Evolutionary conservation across 2,329 filamentous ascomycete species (phyloP), one percentile per base, ranked within the genome.

Genomic region (Hirsutella minnesotensis): DNA sequence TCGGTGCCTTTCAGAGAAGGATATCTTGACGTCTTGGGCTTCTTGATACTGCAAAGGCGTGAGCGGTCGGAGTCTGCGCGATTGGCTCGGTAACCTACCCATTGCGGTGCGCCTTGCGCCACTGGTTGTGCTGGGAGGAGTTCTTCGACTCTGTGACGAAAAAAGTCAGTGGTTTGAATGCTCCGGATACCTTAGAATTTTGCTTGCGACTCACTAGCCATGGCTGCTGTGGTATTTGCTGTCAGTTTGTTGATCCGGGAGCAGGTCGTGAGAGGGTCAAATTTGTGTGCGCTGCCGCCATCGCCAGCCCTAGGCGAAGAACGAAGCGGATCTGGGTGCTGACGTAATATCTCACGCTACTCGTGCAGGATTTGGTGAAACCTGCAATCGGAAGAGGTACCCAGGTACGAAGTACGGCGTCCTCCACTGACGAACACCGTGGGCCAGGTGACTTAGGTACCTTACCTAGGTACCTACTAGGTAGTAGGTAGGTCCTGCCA

Each of bases 11-110:
- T 95, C 64, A 98, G 83, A 60, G 90, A 96, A 56, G 92, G 92
- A 77, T 98, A 98, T 77, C 92, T 81, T 73, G 89, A 81, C 66
- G 92, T 96, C 82, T 95, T 95, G 56, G 92, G 92, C 85, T 95
- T 96, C 85, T 96, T 96, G 81, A 98, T 98, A 75, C 90, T 95
- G 67, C 36, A n/a, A 39, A 27, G 30, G 8, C 42, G 52, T 60
- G 35, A 57, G 47, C 38, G 18, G 36, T 45, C 24, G 16, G 33
- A 36, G 18, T 33, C 41, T 36, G 24, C 21, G 18, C n/a, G 18
- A 19, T 24, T 34, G 36, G 33, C 34, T 39, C 40, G 39, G 46
- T 38, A 51, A 75, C 83, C 62, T 83, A 95, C 90, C 92, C 92
- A 79, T 98, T 98, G 68, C 84, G 83, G 83, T 98, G 92, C 75